Evolutionary conservation across 2,329 filamentous ascomycete genomes (phyloP).

Genomic region (Dactylellina drechsleri): DNA sequence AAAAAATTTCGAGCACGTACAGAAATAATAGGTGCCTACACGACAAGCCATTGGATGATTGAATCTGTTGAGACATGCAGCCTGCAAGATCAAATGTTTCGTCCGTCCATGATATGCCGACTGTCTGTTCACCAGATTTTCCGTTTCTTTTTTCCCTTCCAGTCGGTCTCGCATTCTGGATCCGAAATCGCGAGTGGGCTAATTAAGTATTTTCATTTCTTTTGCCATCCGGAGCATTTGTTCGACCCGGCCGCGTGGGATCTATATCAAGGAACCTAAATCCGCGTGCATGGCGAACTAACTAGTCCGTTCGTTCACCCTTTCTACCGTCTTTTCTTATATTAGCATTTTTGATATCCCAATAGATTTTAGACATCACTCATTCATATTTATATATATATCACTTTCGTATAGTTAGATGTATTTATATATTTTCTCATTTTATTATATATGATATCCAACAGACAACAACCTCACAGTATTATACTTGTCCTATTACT

Average conservation of each 20-base stretch:
- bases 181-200: slow-evolving; percentile 24
- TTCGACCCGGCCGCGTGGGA: slow-evolving; percentile 40
- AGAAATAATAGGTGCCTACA: slow-evolving; percentile 26
- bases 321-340: background rate
- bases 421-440: background rate
- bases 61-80: slow-evolving; percentile 1
- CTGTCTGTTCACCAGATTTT: slow-evolving; percentile 8
- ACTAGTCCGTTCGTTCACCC: background rate
- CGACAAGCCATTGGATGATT: background rate
- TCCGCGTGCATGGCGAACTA: background rate
- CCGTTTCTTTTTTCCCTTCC: slow-evolving; percentile 24
- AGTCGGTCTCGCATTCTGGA: slow-evolving; percentile 37
- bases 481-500: no score
- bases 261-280: slow-evolving; percentile 19
- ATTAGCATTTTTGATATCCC: background rate
- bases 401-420: background rate
- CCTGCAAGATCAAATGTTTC: background rate
- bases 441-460: background rate
- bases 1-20: background rate
- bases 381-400: background rate
- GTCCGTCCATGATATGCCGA: slow-evolving; percentile 4
- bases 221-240: background rate
- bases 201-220: background rate
- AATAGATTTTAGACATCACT: background rate
- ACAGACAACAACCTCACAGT: no score